Conservation (phyloP, 2,329 filamentous ascomycete species). For the Apiospora koreana region DNA sequence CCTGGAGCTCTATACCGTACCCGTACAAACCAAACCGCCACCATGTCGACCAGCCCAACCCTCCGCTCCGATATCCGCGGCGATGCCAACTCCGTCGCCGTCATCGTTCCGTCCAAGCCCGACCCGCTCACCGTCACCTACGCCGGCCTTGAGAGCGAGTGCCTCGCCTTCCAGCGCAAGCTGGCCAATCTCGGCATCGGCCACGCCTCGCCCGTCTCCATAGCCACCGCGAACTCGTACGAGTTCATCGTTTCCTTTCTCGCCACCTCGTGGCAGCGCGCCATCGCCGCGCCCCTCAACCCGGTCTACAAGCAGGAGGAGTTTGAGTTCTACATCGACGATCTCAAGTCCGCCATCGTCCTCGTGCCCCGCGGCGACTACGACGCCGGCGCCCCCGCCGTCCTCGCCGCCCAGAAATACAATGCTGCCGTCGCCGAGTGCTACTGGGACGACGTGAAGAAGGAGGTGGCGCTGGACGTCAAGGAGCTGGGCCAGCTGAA, state of each 20-base stretch:
- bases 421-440: slow-evolving; percentile 84
- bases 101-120: slow-evolving; percentile 72
- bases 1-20: not conserved
- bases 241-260: slow-evolving; percentile 88
- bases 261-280: slow-evolving; percentile 82
- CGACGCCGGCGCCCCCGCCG: slow-evolving; percentile 66
- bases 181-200: slow-evolving; percentile 74
- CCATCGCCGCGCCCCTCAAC: slow-evolving; percentile 83
- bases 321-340: slow-evolving; percentile 90
- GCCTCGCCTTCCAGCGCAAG: slow-evolving; percentile 73
- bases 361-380: slow-evolving; percentile 74
- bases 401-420: slow-evolving; percentile 77
- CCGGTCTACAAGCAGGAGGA: slow-evolving; percentile 86
- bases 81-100: slow-evolving; percentile 51
- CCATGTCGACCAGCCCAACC: slow-evolving; percentile 34
- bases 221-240: slow-evolving; percentile 81
- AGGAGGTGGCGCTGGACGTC: slow-evolving; percentile 73
- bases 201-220: slow-evolving; percentile 72
- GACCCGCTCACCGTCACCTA: slow-evolving; percentile 68
- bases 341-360: slow-evolving; percentile 77
- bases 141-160: slow-evolving; percentile 64
- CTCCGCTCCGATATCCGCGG: slow-evolving; percentile 53
- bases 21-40: not conserved
- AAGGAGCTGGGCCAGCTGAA: slow-evolving; percentile 72
- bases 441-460: slow-evolving; percentile 68